These are phyloP conservation scores for Picochlorum costavermella DNA, from an alignment of 139 green algal genomes.

Conservation along the genomic window DNA sequence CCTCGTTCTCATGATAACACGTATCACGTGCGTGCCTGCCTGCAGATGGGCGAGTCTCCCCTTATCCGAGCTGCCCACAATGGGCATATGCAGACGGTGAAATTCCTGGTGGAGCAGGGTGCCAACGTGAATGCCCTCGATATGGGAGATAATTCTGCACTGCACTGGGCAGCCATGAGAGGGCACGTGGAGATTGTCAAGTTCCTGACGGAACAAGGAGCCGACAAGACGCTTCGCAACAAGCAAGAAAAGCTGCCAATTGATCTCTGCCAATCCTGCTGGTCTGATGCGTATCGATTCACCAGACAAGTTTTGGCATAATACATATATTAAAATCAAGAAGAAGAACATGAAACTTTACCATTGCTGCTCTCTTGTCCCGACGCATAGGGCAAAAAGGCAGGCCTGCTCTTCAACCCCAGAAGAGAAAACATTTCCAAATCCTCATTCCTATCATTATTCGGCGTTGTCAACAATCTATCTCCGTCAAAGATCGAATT, in stretches of 20 bases:
- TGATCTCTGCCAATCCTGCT: conserved; percentile 60
- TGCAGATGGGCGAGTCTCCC: conserved; percentile 73
- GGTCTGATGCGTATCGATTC: conserved; percentile 63
- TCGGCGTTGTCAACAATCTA: conserved; percentile 95
- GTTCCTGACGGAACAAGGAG: conserved; percentile 53
- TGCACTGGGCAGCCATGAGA: conserved; percentile 92
- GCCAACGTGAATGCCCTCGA: conserved; percentile 67
- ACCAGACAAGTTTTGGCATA: conserved; percentile 47
- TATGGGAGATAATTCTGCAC: conserved; percentile 86
- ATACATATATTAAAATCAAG: not conserved
- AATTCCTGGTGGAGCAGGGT: conserved; percentile 63
- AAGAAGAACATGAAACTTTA: too few species aligned
- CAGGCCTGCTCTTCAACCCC: conserved; percentile 63
- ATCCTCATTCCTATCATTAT: conserved; percentile 76
- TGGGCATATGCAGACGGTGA: conserved; percentile 68
- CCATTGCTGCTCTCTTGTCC: conserved; percentile 30
- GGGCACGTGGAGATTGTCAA: conserved; percentile 91
- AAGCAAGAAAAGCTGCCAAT: conserved; percentile 60
- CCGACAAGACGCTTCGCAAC: conserved; percentile 52
- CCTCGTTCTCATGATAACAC: too few species aligned
- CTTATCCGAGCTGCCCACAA: conserved; percentile 84
- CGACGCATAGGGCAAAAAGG: conserved; percentile 69
- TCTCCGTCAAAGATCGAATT: conserved; percentile 98
- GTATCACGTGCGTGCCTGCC: conserved; percentile 23
- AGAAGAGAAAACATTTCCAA: conserved; percentile 73